These are phyloP conservation scores for Gonium pectorale DNA, from an alignment of 139 green algal species.

Conservation along the genomic window DNA sequence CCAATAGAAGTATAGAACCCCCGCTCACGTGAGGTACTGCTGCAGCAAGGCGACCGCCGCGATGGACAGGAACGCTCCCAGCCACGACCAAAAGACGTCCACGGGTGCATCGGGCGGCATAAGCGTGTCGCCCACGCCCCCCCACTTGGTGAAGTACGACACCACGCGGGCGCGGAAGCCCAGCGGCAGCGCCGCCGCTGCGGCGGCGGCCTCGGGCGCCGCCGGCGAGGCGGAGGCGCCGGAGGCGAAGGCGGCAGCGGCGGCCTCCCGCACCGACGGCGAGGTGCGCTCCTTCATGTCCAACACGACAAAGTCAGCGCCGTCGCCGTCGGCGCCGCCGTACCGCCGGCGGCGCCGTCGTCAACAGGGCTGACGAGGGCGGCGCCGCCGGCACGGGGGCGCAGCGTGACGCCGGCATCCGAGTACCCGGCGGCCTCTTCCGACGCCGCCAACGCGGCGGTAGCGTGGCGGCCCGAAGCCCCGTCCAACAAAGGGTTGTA, in stretches of 20 bases:
- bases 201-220: constrained; percentile 18
- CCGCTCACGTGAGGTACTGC: constrained; percentile 29
- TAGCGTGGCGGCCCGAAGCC: background rate
- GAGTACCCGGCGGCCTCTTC: background rate
- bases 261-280: background rate
- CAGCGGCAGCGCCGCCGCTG: background rate
- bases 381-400: background rate
- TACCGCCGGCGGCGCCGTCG: background rate
- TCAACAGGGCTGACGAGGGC: background rate
- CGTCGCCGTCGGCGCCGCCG: background rate
- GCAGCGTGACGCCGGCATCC: background rate
- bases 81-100: constrained; percentile 46
- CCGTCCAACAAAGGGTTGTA: background rate
- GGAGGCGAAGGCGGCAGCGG: background rate
- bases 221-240: constrained; percentile 8
- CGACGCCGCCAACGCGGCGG: background rate
- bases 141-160: constrained; percentile 42
- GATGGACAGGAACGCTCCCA: constrained; percentile 62
- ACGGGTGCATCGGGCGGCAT: constrained; percentile 4
- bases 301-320: background rate
- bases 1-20: background rate
- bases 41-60: constrained; percentile 30
- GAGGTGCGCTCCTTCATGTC: constrained; percentile 9
- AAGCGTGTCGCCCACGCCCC: constrained; percentile 24
- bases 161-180: background rate